Base-by-base conservation (phyloP, 1,139 yeast genomes). In the Eremothecium cymbalariae region DNA sequence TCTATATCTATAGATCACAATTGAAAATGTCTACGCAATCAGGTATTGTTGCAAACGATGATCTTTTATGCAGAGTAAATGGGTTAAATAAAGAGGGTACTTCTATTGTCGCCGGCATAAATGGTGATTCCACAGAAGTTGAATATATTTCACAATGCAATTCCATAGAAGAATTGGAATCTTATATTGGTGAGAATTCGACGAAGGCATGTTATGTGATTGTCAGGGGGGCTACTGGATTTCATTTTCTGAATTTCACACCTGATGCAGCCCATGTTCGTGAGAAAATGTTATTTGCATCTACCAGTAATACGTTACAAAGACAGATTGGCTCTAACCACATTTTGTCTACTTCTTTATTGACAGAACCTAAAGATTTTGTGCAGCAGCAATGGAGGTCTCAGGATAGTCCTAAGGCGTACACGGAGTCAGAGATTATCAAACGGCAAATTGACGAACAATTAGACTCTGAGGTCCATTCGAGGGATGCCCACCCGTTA, bases 271-370 rank as follows among this genome's bases (percentile, higher is more conserved):
- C 96, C 8, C 77, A 79, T 6, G 88, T 90, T 22, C 72, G 88
- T 40, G 71, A 74, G 40, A 90, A 90, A 57, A 90, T 90, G 97
- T 67, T 90, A 36, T 93, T 88, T 58, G 97, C 98, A 3, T 81
- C 95, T 2, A 78, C 94, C 13, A 84, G 84, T 45, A 79, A 75
- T 52, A 76, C 93, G 1, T 60, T 90, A 31, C 61, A 82, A 34
- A 72, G 81, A 43, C 77, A 79, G 42, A 65, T 90, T 34, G 94
- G 94, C 8, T 74, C 80, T 4, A 76, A 72, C 44, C 63, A 68
- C 35, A 76, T 86, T 51, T 62, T 68, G 21, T 70, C 75, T 33
- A 73, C 55, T 48, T 60, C 53, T 47, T 77, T 62, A 65, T 74
- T 60, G 70, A 83, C 77, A 51, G 78, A 53, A 59, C 62, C 57